phyloP scores from a whole-genome alignment of 176 grass and related monocot genomes.

The Hordeum marinum region DNA sequence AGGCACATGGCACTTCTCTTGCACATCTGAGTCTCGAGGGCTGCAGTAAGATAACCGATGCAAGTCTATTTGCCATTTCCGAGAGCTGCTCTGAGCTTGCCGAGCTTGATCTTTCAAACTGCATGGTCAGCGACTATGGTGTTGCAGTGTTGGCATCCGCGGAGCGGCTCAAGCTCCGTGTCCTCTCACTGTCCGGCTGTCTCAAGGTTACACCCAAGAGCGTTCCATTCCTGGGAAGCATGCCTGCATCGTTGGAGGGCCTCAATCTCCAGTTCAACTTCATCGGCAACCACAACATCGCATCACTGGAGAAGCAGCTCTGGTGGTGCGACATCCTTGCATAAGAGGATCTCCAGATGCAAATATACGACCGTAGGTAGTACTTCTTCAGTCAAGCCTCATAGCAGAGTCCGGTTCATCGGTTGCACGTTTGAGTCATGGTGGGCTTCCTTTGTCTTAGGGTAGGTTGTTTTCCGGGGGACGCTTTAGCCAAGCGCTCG shows the following conservation, averaged over 20 bases:
- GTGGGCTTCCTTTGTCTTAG: constrained; percentile 54
- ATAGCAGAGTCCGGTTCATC: constrained; percentile 36
- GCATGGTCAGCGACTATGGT: constrained; percentile 79
- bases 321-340: constrained; percentile 88
- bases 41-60: constrained; percentile 85
- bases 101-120: constrained; percentile 84
- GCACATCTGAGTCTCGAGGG: constrained; percentile 75
- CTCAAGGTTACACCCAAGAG: constrained; percentile 79
- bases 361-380: constrained; percentile 39
- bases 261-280: constrained; percentile 84
- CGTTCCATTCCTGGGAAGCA: constrained; percentile 65
- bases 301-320: constrained; percentile 71
- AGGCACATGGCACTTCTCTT: constrained; percentile 66
- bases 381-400: constrained; percentile 24
- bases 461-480: constrained; percentile 44
- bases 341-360: constrained; percentile 61
- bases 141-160: constrained; percentile 64
- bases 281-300: constrained; percentile 60
- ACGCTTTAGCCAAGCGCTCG: constrained; percentile 41
- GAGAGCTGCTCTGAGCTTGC: constrained; percentile 61
- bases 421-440: constrained; percentile 39
- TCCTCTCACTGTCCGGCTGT: constrained; percentile 78
- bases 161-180: constrained; percentile 56
- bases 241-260: constrained; percentile 63
- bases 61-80: constrained; percentile 60